Evolutionary conservation across 257 asterid genomes (phyloP).

Genomic region (Solanum ahanhuiri): DNA sequence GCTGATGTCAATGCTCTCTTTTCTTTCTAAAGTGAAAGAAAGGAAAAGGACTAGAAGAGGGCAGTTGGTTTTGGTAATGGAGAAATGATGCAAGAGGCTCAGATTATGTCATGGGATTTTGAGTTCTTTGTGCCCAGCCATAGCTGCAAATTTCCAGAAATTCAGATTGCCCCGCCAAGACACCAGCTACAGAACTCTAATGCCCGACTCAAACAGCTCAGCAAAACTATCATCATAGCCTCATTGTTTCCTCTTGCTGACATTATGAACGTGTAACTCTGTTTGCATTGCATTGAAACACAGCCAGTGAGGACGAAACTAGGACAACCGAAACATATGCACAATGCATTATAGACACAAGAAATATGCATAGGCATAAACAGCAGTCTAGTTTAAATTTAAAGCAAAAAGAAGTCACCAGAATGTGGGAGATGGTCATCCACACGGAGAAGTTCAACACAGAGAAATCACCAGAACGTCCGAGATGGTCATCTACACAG

Average conservation of each 20-base stretch:
- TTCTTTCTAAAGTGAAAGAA: background rate
- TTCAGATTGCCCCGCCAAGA: background rate
- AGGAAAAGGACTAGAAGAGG: background rate
- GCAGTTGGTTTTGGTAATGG: background rate
- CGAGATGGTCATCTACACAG: background rate
- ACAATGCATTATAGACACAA: background rate
- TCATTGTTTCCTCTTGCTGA: background rate
- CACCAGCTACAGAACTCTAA: background rate
- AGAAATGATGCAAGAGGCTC: slow-evolving; percentile 1
- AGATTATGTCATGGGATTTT: background rate
- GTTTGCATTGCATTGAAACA: background rate
- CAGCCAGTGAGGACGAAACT: background rate
- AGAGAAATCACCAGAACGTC: background rate
- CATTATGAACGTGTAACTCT: background rate
- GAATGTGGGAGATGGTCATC: background rate
- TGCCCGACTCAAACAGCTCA: background rate
- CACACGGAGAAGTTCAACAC: background rate
- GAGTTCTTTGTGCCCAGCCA: background rate
- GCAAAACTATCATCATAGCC: background rate
- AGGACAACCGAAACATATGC: background rate
- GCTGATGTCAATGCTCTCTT: background rate
- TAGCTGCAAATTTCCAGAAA: background rate
- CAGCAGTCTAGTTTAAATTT: background rate
- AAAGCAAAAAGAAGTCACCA: background rate
- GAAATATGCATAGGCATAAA: background rate